phyloP scores from a whole-genome alignment of 257 asterid species.

The Solanum medicagineum region DNA sequence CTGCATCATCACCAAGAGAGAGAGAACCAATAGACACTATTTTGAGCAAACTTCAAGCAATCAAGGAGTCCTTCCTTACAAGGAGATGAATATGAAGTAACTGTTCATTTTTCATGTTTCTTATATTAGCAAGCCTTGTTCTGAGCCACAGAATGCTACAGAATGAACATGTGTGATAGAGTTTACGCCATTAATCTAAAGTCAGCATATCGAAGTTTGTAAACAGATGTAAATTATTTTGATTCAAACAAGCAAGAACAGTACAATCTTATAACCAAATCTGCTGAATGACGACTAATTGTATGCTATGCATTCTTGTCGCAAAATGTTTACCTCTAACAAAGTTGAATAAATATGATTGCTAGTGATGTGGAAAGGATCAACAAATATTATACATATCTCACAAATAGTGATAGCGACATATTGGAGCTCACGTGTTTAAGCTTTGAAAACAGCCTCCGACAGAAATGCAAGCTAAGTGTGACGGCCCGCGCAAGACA shows the following conservation, averaged over 20 bases:
- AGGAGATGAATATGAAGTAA: background rate
- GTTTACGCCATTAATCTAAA: background rate
- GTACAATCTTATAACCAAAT: background rate
- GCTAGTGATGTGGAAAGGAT: background rate
- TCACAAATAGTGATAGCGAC: background rate
- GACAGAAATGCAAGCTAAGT: too few relatives aligned
- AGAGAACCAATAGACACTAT: conserved; percentile 8
- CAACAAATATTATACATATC: background rate
- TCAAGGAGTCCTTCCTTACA: background rate
- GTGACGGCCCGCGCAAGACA: too few relatives aligned
- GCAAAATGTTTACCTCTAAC: background rate
- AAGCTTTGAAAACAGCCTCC: too few relatives aligned
- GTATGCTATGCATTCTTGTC: background rate
- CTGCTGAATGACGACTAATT: background rate
- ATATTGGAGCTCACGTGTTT: too few relatives aligned
- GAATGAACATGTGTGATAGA: background rate
- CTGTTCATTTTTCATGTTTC: background rate
- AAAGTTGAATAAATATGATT: background rate
- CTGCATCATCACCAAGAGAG: conserved; percentile 2
- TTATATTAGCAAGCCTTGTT: background rate
- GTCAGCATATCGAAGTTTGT: background rate
- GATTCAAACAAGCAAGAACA: background rate
- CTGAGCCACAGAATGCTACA: background rate
- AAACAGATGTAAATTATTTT: background rate
- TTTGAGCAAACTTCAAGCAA: conserved; percentile 7